Evolutionary conservation across 2,329 filamentous ascomycete genomes (phyloP).

Genomic region (Alternaria brassicae): DNA sequence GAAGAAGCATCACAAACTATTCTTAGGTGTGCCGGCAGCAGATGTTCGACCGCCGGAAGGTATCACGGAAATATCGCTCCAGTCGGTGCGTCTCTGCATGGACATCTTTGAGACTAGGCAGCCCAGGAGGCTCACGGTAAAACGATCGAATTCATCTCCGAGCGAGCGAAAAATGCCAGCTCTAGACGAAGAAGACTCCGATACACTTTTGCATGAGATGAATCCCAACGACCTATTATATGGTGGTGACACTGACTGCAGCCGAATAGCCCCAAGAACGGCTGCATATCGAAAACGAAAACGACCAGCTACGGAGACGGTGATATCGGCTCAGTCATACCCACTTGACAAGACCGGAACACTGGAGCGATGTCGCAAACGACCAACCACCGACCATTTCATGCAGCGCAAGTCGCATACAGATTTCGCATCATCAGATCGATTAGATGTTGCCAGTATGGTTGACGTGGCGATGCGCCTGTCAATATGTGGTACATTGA

Average conservation of each 20-base stretch:
- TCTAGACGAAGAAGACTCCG: not conserved
- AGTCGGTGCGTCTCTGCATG: conserved; percentile 38
- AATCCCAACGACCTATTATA: not conserved
- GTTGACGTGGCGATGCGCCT: conserved; percentile 49
- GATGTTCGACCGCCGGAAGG: conserved; percentile 44
- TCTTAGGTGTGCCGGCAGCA: conserved; percentile 29
- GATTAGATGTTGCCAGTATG: conserved; percentile 19
- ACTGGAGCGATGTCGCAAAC: not conserved
- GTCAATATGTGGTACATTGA: conserved; percentile 41
- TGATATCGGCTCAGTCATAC: not conserved
- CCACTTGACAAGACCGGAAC: not conserved
- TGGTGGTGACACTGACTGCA: not conserved
- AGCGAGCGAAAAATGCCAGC: not conserved
- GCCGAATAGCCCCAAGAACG: not conserved
- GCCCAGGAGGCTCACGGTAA: conserved; percentile 10
- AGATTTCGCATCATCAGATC: not conserved
- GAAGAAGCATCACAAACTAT: conserved; percentile 30
- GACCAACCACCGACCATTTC: not conserved
- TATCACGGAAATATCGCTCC: conserved; percentile 31
- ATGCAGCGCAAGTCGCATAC: not conserved
- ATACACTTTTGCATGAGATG: not conserved
- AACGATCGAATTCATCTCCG: conserved; percentile 17
- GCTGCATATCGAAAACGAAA: conserved; percentile 9
- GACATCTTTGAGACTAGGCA: conserved; percentile 27
- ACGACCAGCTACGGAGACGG: not conserved